Conservation (phyloP, 495 filamentous ascomycete genomes). For the Neurospora intermedia region DNA sequence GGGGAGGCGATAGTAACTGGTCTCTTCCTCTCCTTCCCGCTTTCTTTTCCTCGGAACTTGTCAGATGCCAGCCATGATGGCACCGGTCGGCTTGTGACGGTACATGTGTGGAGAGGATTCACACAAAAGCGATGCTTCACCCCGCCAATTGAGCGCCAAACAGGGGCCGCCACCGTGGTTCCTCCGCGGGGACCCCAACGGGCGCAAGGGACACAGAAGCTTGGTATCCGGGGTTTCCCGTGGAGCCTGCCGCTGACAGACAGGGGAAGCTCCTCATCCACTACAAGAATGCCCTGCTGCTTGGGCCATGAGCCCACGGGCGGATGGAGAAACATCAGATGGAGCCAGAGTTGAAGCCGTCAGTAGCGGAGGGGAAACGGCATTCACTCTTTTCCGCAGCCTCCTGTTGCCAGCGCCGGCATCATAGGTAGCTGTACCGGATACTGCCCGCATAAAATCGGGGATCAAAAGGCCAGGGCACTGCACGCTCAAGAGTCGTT, state of each 20-base stretch:
- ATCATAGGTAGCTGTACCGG: not conserved
- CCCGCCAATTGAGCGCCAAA: constrained; percentile 5
- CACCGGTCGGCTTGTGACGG: constrained; percentile 29
- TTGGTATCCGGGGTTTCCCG: constrained; percentile 2
- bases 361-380: not conserved
- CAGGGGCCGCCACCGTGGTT: not conserved
- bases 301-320: not conserved
- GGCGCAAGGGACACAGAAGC: not conserved
- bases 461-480: not conserved
- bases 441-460: not conserved
- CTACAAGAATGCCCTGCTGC: not conserved
- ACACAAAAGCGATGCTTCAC: not conserved
- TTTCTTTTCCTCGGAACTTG: not conserved
- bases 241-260: not conserved
- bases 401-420: not conserved
- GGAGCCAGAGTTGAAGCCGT: not conserved
- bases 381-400: not conserved
- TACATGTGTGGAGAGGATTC: constrained; percentile 3
- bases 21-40: not conserved
- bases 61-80: constrained; percentile 7
- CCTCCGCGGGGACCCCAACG: constrained; percentile 1
- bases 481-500: not conserved
- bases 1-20: not conserved
- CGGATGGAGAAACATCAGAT: not conserved
- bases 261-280: not conserved